Conservation (phyloP, 805 yeast species). For the Saccharomycopsis oosterbeekiorum region DNA sequence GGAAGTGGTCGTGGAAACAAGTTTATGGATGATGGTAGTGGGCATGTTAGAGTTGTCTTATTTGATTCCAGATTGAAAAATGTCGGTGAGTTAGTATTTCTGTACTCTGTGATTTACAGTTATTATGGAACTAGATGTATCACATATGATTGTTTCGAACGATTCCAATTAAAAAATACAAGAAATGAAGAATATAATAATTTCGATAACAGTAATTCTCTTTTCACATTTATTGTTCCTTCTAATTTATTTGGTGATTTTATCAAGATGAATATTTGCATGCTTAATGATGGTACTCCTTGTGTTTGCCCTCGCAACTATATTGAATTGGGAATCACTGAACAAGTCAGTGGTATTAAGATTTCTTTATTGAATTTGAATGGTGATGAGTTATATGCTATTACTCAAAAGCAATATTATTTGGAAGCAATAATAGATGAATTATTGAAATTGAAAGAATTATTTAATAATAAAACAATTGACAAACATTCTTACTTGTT, state of each 20-base stretch:
- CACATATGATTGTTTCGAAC: background rate
- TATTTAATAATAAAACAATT: background rate
- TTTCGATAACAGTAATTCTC: conserved; percentile 17
- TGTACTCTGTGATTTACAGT: conserved; percentile 81
- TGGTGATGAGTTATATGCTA: conserved; percentile 30
- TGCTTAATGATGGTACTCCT: conserved; percentile 77
- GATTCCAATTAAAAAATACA: conserved; percentile 45
- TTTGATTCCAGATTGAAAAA: conserved; percentile 73
- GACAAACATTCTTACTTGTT: background rate
- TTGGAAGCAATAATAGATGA: conserved; percentile 22
- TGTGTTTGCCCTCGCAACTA: conserved; percentile 66
- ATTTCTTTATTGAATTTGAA: conserved; percentile 54
- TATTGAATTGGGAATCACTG: conserved; percentile 27
- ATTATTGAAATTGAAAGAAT: conserved; percentile 8
- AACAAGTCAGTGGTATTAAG: conserved; percentile 27
- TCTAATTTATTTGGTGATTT: conserved; percentile 83
- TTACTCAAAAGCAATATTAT: conserved; percentile 22
- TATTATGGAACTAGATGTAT: conserved; percentile 46
- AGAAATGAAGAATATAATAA: background rate
- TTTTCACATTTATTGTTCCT: conserved; percentile 75
- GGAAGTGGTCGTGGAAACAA: conserved; percentile 27
- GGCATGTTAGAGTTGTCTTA: conserved; percentile 51
- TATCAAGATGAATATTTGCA: conserved; percentile 55
- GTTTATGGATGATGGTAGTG: conserved; percentile 27
- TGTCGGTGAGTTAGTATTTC: conserved; percentile 71